Conservation (phyloP, 225 moss, liverwort and hornwort genomes). For the Sphagnum contortum region DNA sequence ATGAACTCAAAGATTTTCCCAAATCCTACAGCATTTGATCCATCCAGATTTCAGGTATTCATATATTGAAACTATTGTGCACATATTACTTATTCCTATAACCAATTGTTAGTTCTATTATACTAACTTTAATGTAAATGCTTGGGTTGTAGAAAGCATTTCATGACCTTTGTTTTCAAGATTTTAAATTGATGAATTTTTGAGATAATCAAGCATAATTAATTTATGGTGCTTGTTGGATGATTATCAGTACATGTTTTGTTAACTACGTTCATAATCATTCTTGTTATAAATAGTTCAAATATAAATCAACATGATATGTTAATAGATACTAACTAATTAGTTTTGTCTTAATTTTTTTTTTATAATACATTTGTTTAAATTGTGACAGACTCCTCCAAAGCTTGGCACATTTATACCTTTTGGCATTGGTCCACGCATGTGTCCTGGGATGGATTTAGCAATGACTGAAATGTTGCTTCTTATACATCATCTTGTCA, state of each 20-base stretch:
- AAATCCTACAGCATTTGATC: too few species aligned
- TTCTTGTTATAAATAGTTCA: background rate
- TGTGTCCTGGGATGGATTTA: conserved; percentile 16
- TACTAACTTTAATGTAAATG: too few species aligned
- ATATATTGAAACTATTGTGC: too few species aligned
- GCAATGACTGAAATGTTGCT: conserved; percentile 13
- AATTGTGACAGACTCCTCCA: too few species aligned
- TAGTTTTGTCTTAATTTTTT: background rate
- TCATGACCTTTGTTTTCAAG: background rate
- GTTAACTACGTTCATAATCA: background rate
- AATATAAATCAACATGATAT: background rate
- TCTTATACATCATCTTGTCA: conserved; percentile 16
- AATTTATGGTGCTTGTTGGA: too few species aligned
- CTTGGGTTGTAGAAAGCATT: too few species aligned
- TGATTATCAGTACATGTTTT: background rate
- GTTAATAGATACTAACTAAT: background rate
- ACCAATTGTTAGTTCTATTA: background rate
- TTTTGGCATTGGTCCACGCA: conserved; percentile 16
- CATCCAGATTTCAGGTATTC: background rate
- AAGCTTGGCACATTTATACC: conserved; percentile 1
- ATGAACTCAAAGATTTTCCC: background rate
- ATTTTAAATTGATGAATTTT: background rate
- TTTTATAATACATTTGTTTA: too few species aligned
- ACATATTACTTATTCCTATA: background rate
- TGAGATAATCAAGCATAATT: background rate